phyloP scores from a whole-genome alignment of 2,329 filamentous ascomycete genomes.

The Pseudocercospora ulei region DNA sequence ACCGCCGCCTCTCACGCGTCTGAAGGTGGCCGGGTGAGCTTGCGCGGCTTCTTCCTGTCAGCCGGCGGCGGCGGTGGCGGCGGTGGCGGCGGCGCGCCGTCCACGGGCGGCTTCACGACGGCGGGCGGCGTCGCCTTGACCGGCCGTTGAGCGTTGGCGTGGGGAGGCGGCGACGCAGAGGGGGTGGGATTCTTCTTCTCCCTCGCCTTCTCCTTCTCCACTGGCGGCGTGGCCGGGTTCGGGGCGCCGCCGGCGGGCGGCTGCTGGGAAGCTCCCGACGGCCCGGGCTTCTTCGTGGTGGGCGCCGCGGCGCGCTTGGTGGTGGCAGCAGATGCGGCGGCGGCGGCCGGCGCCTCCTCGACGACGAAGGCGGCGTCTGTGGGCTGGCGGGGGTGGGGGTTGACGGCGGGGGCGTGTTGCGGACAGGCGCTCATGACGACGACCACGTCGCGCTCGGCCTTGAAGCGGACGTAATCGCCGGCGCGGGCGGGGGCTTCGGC shows the following conservation, averaged over 20 bases:
- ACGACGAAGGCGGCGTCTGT: slow-evolving; percentile 41
- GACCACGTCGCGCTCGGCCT: slow-evolving; percentile 40
- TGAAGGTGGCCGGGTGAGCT: slow-evolving; percentile 19
- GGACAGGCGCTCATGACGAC: slow-evolving; percentile 44
- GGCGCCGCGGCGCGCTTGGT: slow-evolving; percentile 22
- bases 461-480: slow-evolving; percentile 40
- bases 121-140: slow-evolving; percentile 13
- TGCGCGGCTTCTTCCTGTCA: slow-evolving; percentile 31
- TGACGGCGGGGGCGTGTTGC: slow-evolving; percentile 40
- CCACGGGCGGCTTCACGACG: slow-evolving; percentile 10
- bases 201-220: too few relatives aligned
- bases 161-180: slow-evolving; percentile 7
- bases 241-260: too few relatives aligned
- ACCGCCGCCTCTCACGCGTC: slow-evolving; percentile 9
- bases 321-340: slow-evolving; percentile 8
- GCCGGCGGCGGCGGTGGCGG: slow-evolving; percentile 14
- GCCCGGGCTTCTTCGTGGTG: slow-evolving; percentile 21
- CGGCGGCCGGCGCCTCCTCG: slow-evolving; percentile 27
- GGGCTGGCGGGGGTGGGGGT: slow-evolving; percentile 32
- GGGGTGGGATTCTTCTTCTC: slow-evolving; percentile 16
- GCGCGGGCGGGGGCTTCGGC: slow-evolving; percentile 36
- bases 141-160: slow-evolving; percentile 8
- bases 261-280: slow-evolving; percentile 15
- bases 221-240: slow-evolving; percentile 10
- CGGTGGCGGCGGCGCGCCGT: slow-evolving; percentile 1